phyloP scores from a whole-genome alignment of 768 basidiomycete species.

The Psilocybe cubensis region DNA sequence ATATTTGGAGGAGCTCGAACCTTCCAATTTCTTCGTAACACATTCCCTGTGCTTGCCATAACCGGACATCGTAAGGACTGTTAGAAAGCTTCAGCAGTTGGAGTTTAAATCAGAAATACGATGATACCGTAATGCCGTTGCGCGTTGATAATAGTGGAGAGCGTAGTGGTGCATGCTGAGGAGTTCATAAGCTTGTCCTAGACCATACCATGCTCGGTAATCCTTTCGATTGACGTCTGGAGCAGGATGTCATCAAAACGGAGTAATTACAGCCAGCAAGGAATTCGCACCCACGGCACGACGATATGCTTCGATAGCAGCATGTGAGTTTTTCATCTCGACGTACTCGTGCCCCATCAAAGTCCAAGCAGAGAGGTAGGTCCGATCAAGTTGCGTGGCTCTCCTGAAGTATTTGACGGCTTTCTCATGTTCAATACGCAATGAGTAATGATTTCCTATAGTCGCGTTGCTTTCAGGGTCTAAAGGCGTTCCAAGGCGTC shows the following conservation, averaged over 20 bases:
- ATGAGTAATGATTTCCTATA: constrained; percentile 95
- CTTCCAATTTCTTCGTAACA: constrained; percentile 93
- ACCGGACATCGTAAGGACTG: constrained; percentile 93
- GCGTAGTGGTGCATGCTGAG: constrained; percentile 97
- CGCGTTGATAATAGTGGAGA: constrained; percentile 94
- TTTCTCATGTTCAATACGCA: constrained; percentile 92
- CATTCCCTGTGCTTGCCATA: constrained; percentile 94
- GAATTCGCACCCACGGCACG: constrained; percentile 81
- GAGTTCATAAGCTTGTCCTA: constrained; percentile 97
- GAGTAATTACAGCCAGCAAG: neutral
- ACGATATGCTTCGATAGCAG: constrained; percentile 96
- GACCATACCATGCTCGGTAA: constrained; percentile 97
- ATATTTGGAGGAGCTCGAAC: constrained; percentile 39
- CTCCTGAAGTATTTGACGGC: constrained; percentile 94
- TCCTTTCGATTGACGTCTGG: constrained; percentile 95
- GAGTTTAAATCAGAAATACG: constrained; percentile 1
- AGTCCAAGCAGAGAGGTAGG: constrained; percentile 97
- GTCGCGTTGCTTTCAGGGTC: constrained; percentile 2
- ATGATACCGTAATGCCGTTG: constrained; percentile 85
- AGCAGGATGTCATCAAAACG: constrained; percentile 1
- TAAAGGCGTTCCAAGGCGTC: neutral
- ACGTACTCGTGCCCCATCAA: constrained; percentile 99
- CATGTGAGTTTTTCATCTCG: constrained; percentile 99
- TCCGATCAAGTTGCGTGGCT: constrained; percentile 93
- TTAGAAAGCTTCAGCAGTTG: neutral